phyloP scores from a whole-genome alignment of 1,139 yeast species.

The Protomyces lactucae-debilis region DNA sequence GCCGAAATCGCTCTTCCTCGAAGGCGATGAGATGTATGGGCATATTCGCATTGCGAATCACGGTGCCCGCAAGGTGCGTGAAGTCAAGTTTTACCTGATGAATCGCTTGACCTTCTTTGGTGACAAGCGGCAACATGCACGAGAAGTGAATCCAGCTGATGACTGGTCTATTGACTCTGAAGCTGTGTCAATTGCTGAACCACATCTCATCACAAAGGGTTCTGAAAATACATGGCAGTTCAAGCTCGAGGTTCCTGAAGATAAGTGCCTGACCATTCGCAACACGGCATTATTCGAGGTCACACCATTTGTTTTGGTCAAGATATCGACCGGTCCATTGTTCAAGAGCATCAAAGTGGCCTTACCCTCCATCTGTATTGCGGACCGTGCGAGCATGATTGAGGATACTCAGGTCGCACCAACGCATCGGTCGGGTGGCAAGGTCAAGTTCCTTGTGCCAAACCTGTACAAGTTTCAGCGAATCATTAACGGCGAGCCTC shows the following conservation, averaged over 20 bases:
- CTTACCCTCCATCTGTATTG: conserved; percentile 11
- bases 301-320: conserved; percentile 19
- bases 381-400: conserved; percentile 6
- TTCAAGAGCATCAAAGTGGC: conserved; percentile 6
- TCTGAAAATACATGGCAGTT: conserved; percentile 14
- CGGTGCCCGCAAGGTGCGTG: conserved; percentile 13
- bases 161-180: conserved; percentile 4
- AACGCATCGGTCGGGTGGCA: neutral
- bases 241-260: conserved; percentile 10
- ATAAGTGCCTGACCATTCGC: conserved; percentile 11
- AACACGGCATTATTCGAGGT: conserved; percentile 25
- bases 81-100: conserved; percentile 17
- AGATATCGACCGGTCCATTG: conserved; percentile 16
- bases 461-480: conserved; percentile 3
- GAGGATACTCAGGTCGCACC: conserved; percentile 6
- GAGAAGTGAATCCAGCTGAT: conserved; percentile 8
- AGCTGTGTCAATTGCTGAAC: conserved; percentile 4
- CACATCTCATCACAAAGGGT: conserved; percentile 6
- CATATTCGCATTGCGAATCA: conserved; percentile 17
- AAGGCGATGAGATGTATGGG: conserved; percentile 13
- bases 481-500: neutral
- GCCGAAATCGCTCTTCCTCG: conserved; percentile 3
- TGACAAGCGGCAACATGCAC: conserved; percentile 6
- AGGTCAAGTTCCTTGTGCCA: conserved; percentile 10
- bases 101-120: conserved; percentile 22